These are phyloP conservation scores for Apiospora aurea DNA, from an alignment of 2,329 filamentous ascomycete species.

Conservation along the genomic window DNA sequence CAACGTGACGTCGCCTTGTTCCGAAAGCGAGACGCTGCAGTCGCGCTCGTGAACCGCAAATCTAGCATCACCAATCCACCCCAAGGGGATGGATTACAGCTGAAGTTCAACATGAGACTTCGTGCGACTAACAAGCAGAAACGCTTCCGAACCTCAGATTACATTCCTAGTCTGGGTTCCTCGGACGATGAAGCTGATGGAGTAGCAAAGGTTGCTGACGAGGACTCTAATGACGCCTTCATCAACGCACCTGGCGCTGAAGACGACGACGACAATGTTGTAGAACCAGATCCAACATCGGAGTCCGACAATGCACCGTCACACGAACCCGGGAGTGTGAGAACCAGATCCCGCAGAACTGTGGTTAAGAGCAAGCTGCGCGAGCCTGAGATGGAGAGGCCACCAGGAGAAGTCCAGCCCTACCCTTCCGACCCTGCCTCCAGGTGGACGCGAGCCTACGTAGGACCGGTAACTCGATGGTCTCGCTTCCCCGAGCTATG, in stretches of 20 bases:
- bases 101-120: conserved; percentile 37
- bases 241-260: conserved; percentile 28
- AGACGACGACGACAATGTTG: conserved; percentile 26
- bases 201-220: conserved; percentile 4
- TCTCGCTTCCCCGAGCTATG: conserved; percentile 39
- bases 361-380: conserved; percentile 25
- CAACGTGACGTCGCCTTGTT: background rate
- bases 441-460: conserved; percentile 44
- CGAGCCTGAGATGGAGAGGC: conserved; percentile 27
- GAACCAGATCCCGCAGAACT: conserved; percentile 19
- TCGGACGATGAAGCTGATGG: conserved; percentile 36
- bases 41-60: background rate
- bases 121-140: conserved; percentile 41
- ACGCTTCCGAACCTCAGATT: conserved; percentile 35
- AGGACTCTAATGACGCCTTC: conserved; percentile 19
- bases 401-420: conserved; percentile 36
- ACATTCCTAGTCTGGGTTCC: conserved; percentile 29
- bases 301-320: conserved; percentile 3
- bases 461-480: conserved; percentile 43
- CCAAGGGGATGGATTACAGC: background rate
- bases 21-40: background rate
- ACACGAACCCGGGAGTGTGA: background rate
- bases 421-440: conserved; percentile 42
- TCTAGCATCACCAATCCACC: background rate
- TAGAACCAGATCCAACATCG: conserved; percentile 2